Percentiles rank a stretch among this genome's conserved stretches.
Conservation (phyloP, 495 filamentous ascomycete genomes). For the Lentithecium fluviatile region DNA sequence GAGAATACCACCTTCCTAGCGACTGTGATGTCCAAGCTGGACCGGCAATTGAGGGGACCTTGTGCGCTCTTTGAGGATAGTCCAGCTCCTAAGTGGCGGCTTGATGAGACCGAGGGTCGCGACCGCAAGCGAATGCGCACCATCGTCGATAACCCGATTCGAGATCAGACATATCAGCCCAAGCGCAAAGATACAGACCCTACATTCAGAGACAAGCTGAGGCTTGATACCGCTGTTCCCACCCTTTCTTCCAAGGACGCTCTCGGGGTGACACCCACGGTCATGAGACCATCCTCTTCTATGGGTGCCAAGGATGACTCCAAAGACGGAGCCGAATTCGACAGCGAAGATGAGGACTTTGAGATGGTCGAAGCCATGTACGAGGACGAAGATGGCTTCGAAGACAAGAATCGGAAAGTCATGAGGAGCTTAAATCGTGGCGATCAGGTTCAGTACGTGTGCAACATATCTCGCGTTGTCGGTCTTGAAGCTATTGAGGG, state of each 20-base stretch:
- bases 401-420: constrained; percentile 96
- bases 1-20: constrained; percentile 76
- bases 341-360: constrained; percentile 73
- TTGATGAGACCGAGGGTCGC: constrained; percentile 92
- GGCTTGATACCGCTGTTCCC: constrained; percentile 47
- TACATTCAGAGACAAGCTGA: constrained; percentile 35
- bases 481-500: constrained; percentile 91
- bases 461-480: constrained; percentile 91
- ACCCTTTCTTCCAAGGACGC: constrained; percentile 38
- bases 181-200: constrained; percentile 61
- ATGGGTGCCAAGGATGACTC: constrained; percentile 1
- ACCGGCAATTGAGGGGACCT: constrained; percentile 68
- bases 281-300: constrained; percentile 13
- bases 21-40: constrained; percentile 69
- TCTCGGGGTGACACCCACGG: constrained; percentile 43
- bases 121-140: constrained; percentile 91
- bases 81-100: constrained; percentile 71
- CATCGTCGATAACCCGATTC: constrained; percentile 67
- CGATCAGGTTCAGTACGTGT: constrained; percentile 89
- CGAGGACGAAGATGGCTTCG: constrained; percentile 80
- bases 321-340: constrained; percentile 22
- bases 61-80: constrained; percentile 73
- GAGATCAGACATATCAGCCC: constrained; percentile 76
- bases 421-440: constrained; percentile 90
- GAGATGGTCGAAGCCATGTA: constrained; percentile 88